phyloP scores from a whole-genome alignment of 345 rosid genomes.

The Corchorus capsularis region DNA sequence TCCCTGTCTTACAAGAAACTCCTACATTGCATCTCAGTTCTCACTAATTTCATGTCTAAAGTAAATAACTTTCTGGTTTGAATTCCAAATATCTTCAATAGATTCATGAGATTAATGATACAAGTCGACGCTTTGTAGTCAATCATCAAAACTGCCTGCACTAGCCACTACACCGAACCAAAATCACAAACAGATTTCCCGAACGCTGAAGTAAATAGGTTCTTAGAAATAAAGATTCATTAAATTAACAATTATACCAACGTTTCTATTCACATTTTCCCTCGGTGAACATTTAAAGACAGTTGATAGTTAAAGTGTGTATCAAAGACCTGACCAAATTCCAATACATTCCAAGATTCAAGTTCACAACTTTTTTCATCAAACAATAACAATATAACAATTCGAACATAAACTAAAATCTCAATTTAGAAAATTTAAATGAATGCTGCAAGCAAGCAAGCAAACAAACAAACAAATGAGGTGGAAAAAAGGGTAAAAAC shows the following conservation, averaged over 20 bases:
- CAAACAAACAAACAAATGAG: background rate
- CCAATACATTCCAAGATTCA: constrained; percentile 6
- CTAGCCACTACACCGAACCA: background rate
- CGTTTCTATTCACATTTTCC: background rate
- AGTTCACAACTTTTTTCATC: background rate
- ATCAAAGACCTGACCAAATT: background rate
- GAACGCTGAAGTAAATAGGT: background rate
- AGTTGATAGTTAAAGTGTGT: background rate
- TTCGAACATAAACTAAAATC: background rate
- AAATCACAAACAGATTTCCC: background rate
- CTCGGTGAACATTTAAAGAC: background rate
- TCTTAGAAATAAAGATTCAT: background rate
- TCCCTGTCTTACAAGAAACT: no score
- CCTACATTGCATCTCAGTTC: no score
- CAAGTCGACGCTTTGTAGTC: background rate
- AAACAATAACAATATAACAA: background rate
- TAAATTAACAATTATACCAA: constrained; percentile 2
- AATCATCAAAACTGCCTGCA: background rate
- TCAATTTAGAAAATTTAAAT: background rate
- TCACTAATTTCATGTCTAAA: no score
- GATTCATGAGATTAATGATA: no score
- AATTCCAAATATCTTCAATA: no score
- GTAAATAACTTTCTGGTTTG: no score
- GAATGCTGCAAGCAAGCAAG: constrained; percentile 8
- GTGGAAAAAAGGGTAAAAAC: background rate